Evolutionary conservation across 345 rosid genomes (phyloP).

Genomic region (Corchorus olitorius): DNA sequence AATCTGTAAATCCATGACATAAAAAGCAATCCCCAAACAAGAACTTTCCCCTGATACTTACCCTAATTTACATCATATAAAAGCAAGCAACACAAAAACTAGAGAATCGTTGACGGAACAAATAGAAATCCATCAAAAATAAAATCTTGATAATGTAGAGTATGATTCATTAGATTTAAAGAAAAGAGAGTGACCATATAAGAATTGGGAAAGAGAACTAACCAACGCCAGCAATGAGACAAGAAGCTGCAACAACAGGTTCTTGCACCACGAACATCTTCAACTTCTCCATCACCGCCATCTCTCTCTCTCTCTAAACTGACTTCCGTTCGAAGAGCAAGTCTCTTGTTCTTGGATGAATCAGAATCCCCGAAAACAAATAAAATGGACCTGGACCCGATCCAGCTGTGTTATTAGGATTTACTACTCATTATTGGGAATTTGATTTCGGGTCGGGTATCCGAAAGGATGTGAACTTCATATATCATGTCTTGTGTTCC

Average conservation of each 20-base stretch:
- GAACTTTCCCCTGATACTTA: background rate
- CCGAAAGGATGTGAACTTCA: background rate
- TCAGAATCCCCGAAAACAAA: background rate
- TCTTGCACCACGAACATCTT: conserved; percentile 87
- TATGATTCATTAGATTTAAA: background rate
- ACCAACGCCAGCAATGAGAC: conserved; percentile 89
- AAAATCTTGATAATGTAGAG: background rate
- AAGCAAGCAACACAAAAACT: background rate
- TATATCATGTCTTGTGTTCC: background rate
- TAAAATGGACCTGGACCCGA: background rate
- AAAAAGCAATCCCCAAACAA: too few species aligned
- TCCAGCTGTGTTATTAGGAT: too few species aligned
- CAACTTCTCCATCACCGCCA: conserved; percentile 84
- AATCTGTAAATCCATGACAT: too few species aligned
- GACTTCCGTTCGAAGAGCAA: background rate
- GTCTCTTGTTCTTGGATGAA: background rate
- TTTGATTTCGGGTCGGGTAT: background rate
- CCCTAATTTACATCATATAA: background rate
- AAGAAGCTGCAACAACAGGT: conserved; percentile 89
- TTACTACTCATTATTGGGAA: background rate
- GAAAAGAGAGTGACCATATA: background rate
- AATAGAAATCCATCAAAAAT: background rate
- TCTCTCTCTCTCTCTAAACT: conserved; percentile 30
- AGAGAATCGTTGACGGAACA: background rate
- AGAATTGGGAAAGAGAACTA: conserved; percentile 8